Base-by-base conservation (phyloP, 768 basidiomycete genomes). In the Aureoboletus auriporus region DNA sequence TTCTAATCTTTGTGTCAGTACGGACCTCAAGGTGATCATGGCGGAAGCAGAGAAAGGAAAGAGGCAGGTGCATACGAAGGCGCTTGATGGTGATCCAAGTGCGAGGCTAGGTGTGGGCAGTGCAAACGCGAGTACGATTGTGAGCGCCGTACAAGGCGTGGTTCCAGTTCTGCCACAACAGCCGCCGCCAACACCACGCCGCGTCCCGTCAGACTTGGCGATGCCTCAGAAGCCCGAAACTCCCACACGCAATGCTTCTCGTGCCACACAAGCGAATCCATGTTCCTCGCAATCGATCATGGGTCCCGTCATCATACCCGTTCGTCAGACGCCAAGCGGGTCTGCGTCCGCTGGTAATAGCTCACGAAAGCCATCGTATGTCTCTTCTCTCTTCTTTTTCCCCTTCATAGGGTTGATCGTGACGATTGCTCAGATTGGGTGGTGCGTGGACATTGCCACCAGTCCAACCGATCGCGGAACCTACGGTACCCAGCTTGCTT, bases 11-110 rank as follows among this genome's bases (percentile, higher is more conserved):
- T 20, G 10, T 52, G 8, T 51, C 31, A 93, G 88, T 20, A 79
- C 84, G 11, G 89, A 95, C 61, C 84, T 97, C 78, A 87, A 86
- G 58, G 69, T 79, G 13, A 80, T 97, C 49, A 90, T 97, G 79
- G 89, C 86, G 0, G 93, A 93, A 65, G 78, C 84, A 1, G 81
- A 75, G 41, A 68, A 59, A 13, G 63, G 51, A 28, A 65, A 56
- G 46, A 58, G 43, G 13, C 48, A 50, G 16, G 48, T 42, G 29
- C 33, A 52, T 29, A 17, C 31, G 30, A 35, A 29, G 16, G 12
- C 42, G 16, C 16, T 23, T 23, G 20, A 23, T 23, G 20, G 46
- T 5, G 41, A 58, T 16, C 33, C 23, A 5, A 37, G 41, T 13
- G 10, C 6, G 12, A 33, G 14, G n/a, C n/a, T n/a, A n/a, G n/a